A percentile compares a stretch with the other conserved stretches of the same genome.
Conservation (phyloP, 805 yeast genomes). For the Allodekkera sacchari region DNA sequence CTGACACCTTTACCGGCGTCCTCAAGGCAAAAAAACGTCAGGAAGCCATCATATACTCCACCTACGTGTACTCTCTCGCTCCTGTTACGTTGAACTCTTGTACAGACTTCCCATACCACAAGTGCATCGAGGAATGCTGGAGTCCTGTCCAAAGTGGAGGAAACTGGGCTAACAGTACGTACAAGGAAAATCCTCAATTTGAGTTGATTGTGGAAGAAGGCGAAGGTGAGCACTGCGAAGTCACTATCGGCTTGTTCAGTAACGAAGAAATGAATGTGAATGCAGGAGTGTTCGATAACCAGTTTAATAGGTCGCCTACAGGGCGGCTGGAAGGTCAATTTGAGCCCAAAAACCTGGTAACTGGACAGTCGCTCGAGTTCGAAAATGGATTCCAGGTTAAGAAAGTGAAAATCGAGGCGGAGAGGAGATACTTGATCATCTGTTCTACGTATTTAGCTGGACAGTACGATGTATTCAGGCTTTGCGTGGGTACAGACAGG, state of each 20-base stretch:
- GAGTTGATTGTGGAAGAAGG: slow-evolving; percentile 22
- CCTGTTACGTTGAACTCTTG: slow-evolving; percentile 13
- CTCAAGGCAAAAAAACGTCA: not conserved
- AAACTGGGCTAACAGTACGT: slow-evolving; percentile 38
- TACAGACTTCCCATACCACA: slow-evolving; percentile 9
- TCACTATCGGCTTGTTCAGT: slow-evolving; percentile 18
- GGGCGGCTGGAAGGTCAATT: slow-evolving; percentile 6
- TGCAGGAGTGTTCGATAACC: slow-evolving; percentile 36
- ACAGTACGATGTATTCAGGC: slow-evolving; percentile 21
- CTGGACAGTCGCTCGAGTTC: slow-evolving; percentile 28
- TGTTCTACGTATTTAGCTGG: slow-evolving; percentile 36
- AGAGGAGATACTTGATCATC: slow-evolving; percentile 36
- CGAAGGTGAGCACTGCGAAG: slow-evolving; percentile 8
- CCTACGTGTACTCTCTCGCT: slow-evolving; percentile 6
- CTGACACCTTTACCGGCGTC: slow-evolving; percentile 5
- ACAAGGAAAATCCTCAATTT: slow-evolving; percentile 49
- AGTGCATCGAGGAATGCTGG: slow-evolving; percentile 35
- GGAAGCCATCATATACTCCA: slow-evolving; percentile 5
- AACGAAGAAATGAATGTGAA: slow-evolving; percentile 25
- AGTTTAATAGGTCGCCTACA: no score
- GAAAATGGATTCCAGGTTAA: slow-evolving; percentile 18
- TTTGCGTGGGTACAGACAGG: no score
- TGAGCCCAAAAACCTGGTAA: slow-evolving; percentile 15
- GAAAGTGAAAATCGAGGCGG: slow-evolving; percentile 17
- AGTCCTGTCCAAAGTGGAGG: slow-evolving; percentile 41